Conservation (phyloP, 768 basidiomycete species). For the Mycena olivaceomarginata region DNA sequence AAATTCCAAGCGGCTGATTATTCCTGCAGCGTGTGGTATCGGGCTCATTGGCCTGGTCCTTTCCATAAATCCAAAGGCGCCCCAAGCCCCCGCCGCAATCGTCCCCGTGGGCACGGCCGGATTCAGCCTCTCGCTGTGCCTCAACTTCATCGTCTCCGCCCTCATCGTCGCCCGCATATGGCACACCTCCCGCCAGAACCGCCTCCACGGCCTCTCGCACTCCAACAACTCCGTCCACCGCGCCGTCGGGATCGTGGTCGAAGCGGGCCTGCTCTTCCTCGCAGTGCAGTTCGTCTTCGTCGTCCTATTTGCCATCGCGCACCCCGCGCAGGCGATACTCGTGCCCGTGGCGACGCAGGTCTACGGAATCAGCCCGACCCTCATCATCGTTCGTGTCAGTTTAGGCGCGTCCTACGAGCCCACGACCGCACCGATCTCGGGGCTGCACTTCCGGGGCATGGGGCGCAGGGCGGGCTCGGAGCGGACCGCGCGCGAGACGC, state of each 20-base stretch:
- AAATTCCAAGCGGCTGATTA: too few relatives aligned
- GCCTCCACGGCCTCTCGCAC: slow-evolving; percentile 29
- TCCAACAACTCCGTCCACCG: slow-evolving; percentile 36
- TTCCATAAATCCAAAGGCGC: slow-evolving; percentile 50
- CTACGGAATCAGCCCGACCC: slow-evolving; percentile 50
- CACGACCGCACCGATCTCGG: not conserved
- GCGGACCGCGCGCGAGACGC: slow-evolving; percentile 1
- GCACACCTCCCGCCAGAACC: slow-evolving; percentile 48
- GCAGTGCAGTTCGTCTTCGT: slow-evolving; percentile 63
- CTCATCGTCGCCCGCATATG: slow-evolving; percentile 65
- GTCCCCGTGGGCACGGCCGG: slow-evolving; percentile 59
- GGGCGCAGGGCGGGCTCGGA: not conserved
- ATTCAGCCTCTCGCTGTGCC: slow-evolving; percentile 61
- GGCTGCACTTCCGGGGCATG: not conserved
- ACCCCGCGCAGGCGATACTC: slow-evolving; percentile 47
- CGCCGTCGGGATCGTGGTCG: slow-evolving; percentile 60
- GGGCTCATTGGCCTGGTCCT: slow-evolving; percentile 54
- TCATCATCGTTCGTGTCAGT: slow-evolving; percentile 45
- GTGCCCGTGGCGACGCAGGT: slow-evolving; percentile 61
- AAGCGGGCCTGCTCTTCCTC: slow-evolving; percentile 64
- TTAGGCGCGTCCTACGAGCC: slow-evolving; percentile 31
- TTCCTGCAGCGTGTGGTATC: slow-evolving; percentile 53
- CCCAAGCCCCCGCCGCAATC: slow-evolving; percentile 56
- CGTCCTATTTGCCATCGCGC: slow-evolving; percentile 55
- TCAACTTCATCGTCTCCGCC: slow-evolving; percentile 63